Percentiles rank a stretch among this genome's conserved stretches.
These are phyloP conservation scores for Rhodamnia argentea DNA, from an alignment of 345 rosid species.

Conservation along the genomic window DNA sequence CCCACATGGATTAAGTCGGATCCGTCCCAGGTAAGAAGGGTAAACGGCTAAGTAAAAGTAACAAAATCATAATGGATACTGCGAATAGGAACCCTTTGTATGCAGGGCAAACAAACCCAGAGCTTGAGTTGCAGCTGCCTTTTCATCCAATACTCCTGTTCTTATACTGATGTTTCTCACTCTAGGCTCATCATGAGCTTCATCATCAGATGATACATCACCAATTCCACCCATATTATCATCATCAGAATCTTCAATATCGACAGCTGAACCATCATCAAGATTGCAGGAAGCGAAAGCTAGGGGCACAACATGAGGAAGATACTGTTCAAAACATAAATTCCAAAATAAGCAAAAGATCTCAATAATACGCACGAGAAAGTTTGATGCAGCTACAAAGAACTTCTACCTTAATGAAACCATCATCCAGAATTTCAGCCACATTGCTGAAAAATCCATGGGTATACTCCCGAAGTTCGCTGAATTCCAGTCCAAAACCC, in stretches of 20 bases:
- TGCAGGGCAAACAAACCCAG: conserved; percentile 94
- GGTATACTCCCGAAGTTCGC: conserved; percentile 95
- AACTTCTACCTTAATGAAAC: conserved; percentile 63
- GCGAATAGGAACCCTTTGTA: conserved; percentile 67
- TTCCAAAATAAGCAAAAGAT: background rate
- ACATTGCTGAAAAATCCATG: conserved; percentile 98
- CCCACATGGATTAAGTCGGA: background rate
- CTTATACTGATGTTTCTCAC: conserved; percentile 92
- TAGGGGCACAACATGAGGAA: conserved; percentile 84
- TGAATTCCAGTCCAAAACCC: conserved; percentile 92
- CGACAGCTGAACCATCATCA: conserved; percentile 97
- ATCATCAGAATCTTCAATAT: conserved; percentile 87
- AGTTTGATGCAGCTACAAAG: background rate
- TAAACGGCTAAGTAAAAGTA: background rate
- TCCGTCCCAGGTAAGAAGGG: background rate
- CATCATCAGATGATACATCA: conserved; percentile 97
- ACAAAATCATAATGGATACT: conserved; percentile 55
- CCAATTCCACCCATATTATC: conserved; percentile 79
- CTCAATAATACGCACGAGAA: background rate
- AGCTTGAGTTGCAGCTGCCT: conserved; percentile 99
- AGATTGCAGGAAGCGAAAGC: conserved; percentile 93
- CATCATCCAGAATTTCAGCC: conserved; percentile 88
- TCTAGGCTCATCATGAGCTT: conserved; percentile 93
- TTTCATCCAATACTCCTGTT: conserved; percentile 98
- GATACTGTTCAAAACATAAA: conserved; percentile 50